Evolutionary conservation across 2,329 filamentous ascomycete genomes (phyloP).

Genomic region (Hawksworthiomyces lignivorus): DNA sequence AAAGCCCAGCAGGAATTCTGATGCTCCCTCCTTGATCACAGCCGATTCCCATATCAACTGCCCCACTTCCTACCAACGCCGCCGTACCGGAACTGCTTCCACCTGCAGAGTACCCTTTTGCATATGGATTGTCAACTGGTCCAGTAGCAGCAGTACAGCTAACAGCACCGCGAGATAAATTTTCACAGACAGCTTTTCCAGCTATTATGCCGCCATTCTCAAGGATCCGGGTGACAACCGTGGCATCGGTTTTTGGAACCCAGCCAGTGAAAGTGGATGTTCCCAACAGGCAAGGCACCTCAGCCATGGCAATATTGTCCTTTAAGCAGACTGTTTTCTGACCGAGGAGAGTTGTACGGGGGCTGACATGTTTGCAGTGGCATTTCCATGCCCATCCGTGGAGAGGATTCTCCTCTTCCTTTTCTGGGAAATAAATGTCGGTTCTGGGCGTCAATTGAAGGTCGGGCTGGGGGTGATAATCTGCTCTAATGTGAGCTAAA

Average conservation of each 20-base stretch:
- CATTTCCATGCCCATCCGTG: slow-evolving; percentile 37
- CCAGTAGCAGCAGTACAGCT: slow-evolving; percentile 37
- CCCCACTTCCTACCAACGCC: slow-evolving; percentile 31
- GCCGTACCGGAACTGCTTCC: slow-evolving; percentile 37
- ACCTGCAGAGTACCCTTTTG: slow-evolving; percentile 35
- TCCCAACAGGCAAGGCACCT: slow-evolving; percentile 35
- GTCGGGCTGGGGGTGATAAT: slow-evolving; percentile 24
- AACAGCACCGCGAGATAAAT: slow-evolving; percentile 34
- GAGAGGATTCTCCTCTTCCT: slow-evolving; percentile 27
- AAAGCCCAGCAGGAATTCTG: slow-evolving; percentile 23
- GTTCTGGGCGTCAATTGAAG: slow-evolving; percentile 7
- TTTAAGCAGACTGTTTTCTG: slow-evolving; percentile 33
- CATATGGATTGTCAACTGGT: slow-evolving; percentile 38
- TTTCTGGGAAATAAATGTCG: slow-evolving; percentile 25
- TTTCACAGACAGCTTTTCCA: slow-evolving; percentile 40
- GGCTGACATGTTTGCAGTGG: slow-evolving; percentile 24
- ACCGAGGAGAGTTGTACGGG: slow-evolving; percentile 22
- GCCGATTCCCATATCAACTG: slow-evolving; percentile 25
- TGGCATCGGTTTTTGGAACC: slow-evolving; percentile 34
- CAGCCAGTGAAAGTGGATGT: slow-evolving; percentile 31
- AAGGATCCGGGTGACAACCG: slow-evolving; percentile 33
- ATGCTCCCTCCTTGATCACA: slow-evolving; percentile 28
- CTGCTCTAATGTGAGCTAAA: slow-evolving; percentile 10
- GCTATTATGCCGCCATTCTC: slow-evolving; percentile 32
- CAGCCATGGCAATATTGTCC: slow-evolving; percentile 39